phyloP scores from a whole-genome alignment of 768 basidiomycete genomes.

The Tylopilus intermedius region DNA sequence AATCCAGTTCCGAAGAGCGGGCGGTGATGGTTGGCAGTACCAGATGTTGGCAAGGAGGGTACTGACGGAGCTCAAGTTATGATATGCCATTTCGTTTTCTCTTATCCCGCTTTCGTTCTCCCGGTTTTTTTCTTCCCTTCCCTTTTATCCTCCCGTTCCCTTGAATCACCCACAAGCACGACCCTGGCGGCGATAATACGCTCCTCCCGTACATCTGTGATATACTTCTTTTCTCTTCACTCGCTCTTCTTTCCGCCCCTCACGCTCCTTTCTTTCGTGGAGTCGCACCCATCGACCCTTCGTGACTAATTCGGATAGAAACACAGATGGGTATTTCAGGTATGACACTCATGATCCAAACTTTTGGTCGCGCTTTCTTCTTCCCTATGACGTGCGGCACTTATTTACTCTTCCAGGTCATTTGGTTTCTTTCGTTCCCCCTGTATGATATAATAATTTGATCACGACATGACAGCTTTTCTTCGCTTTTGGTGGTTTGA shows the following conservation, averaged over 20 bases:
- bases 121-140: no score
- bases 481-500: not conserved
- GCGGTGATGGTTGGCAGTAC: constrained; percentile 96
- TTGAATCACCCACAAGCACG: constrained; percentile 6
- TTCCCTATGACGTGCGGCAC: not conserved
- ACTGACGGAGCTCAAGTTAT: constrained; percentile 83
- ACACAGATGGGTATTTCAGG: not conserved
- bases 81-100: constrained; percentile 19
- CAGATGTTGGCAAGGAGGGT: constrained; percentile 90
- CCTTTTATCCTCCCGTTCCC: no score
- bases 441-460: not conserved
- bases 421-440: not conserved
- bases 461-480: not conserved
- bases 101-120: not conserved
- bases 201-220: constrained; percentile 17
- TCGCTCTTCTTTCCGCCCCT: not conserved
- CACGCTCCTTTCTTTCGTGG: not conserved
- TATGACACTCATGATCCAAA: not conserved
- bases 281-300: not conserved
- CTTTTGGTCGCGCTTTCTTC: not conserved
- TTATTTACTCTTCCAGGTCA: not conserved
- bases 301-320: not conserved
- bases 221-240: constrained; percentile 13
- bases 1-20: constrained; percentile 86
- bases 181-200: constrained; percentile 23